Base-by-base conservation (phyloP, 2,329 filamentous ascomycete species). In the Beauveria medogensis region DNA sequence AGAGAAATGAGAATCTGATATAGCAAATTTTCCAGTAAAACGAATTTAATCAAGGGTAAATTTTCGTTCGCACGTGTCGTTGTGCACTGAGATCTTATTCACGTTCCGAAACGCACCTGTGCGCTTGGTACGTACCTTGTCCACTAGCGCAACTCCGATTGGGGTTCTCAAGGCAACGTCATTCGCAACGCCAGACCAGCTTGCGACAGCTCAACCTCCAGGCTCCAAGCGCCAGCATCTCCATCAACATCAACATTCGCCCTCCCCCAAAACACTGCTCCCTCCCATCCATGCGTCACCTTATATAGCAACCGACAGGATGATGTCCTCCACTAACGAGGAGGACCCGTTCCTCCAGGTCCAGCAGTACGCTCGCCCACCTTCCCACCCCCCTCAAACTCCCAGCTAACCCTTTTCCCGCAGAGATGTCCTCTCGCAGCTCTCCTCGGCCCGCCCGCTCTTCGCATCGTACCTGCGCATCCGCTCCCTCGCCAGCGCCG, bases 381-480 rank as follows among this genome's bases (percentile, higher is more conserved):
- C 22, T 50, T 47, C 63, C 54, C n/a, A 37, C 43, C 30, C 53
- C 16, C 51, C 20, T n/a, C 30, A 46, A 51, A 47, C 5, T 40
- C 58, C 46, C 47, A 47, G 26, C 48, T 64, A 59, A 61, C 22
- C 52, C 16, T 40, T 22, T 52, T 59, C 58, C 40, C 53, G 62
- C 72, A 96, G 92, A 76, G 94, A 99, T 77, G 91, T 97, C 67
- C 87, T 96, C 66, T 78, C 86, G 65, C 89, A 95, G 63, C 86
- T 99, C 65, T 83, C 88, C 66, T 85, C 85, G 16, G 89, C 91
- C 58, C 88, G 93, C 10, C 88, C 92, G 57, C 86, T 97, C 61
- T 97, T 97, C 80, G 87, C 90, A 65, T 97, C 92, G 18, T 99
- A 96, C 79, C 84, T 96, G 48, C 93, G 94, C 71, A 99, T 99